Evolutionary conservation across 139 green algal species (phyloP).

Genomic region (Tetraselmis striata): DNA sequence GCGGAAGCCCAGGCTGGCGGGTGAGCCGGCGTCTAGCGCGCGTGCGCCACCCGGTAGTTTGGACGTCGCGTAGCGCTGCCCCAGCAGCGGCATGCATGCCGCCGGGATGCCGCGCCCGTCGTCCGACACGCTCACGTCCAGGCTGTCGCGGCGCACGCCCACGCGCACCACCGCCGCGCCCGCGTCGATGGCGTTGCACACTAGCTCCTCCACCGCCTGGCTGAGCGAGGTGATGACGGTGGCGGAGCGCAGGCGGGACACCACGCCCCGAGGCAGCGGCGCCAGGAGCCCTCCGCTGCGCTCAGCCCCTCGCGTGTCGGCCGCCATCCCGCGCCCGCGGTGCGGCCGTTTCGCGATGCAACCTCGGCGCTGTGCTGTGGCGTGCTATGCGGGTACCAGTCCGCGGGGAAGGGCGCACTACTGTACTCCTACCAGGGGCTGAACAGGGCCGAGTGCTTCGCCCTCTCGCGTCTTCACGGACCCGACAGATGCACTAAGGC

Average conservation of each 20-base stretch:
- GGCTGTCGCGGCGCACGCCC: conserved; percentile 8
- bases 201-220: conserved; percentile 33
- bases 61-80: conserved; percentile 18
- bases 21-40: conserved; percentile 3
- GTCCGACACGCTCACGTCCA: conserved; percentile 35
- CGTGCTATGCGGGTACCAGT: too few species aligned
- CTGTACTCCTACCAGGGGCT: too few species aligned
- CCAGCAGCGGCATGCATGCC: conserved; percentile 16
- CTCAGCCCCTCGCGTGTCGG: too few species aligned
- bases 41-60: conserved; percentile 19
- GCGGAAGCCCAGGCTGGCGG: conserved; percentile 37
- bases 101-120: conserved; percentile 35
- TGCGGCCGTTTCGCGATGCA: too few species aligned
- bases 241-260: conserved; percentile 13
- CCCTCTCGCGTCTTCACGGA: too few species aligned
- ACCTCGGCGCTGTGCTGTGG: too few species aligned
- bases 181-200: conserved; percentile 44
- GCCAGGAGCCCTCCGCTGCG: too few species aligned
- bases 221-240: conserved; percentile 10
- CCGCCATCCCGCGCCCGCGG: too few species aligned
- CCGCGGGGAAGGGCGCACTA: too few species aligned
- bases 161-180: conserved; percentile 25
- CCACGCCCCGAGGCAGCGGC: background rate
- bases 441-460: too few species aligned
- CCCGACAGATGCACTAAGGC: too few species aligned